Conservation (phyloP, 176 grass and related monocot genomes). For the Juncus inflexus region DNA sequence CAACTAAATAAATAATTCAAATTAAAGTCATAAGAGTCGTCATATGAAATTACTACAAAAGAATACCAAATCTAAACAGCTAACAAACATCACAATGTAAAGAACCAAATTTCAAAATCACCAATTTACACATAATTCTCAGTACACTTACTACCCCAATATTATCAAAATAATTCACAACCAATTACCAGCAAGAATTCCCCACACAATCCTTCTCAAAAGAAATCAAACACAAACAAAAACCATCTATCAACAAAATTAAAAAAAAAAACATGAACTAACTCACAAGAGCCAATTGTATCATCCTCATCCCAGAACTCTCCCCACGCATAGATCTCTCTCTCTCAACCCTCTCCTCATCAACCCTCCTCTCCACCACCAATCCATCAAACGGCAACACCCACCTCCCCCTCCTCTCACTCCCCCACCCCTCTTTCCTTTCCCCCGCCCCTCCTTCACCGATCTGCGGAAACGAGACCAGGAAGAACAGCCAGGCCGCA, state of each 20-base stretch:
- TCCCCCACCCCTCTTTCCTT: no score
- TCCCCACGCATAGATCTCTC: slow-evolving; percentile 40
- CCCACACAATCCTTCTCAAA: background rate
- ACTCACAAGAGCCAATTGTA: slow-evolving; percentile 40
- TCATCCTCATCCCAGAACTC: slow-evolving; percentile 22
- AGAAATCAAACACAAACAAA: slow-evolving; percentile 2
- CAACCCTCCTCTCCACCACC: slow-evolving; percentile 17
- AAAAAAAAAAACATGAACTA: background rate
- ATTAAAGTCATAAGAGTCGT: slow-evolving; percentile 22
- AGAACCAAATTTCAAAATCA: slow-evolving; percentile 16
- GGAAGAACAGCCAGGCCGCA: slow-evolving; percentile 19
- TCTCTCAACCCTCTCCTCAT: slow-evolving; percentile 23
- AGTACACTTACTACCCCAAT: slow-evolving; percentile 15
- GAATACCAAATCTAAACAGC: background rate
- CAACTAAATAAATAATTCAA: background rate
- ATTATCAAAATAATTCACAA: background rate
- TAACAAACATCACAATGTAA: slow-evolving; percentile 1
- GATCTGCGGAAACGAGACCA: slow-evolving; percentile 29
- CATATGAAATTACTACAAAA: background rate
- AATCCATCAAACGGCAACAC: slow-evolving; percentile 32
- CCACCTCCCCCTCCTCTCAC: background rate
- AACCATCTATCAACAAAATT: background rate
- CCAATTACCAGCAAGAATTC: background rate
- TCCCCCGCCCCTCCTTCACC: no score
- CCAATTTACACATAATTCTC: slow-evolving; percentile 3